Conservation (phyloP, 768 basidiomycete species). For the Paxillus rubicundulus region DNA sequence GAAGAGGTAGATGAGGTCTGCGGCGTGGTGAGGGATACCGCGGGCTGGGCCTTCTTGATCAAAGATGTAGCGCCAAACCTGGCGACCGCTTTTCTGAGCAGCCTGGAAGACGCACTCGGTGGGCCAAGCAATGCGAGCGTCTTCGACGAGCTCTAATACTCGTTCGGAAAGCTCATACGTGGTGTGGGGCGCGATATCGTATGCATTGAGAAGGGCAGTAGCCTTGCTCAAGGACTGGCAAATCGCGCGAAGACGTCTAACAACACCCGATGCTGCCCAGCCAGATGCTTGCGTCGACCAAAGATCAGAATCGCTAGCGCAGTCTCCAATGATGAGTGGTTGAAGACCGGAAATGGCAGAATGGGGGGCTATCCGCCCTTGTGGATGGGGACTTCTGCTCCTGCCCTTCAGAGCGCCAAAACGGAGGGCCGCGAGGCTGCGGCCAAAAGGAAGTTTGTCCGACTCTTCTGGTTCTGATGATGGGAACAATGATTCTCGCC, state of each 20-base stretch:
- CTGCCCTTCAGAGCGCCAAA: slow-evolving; percentile 24
- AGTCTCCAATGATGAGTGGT: slow-evolving; percentile 76
- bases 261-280: slow-evolving; percentile 62
- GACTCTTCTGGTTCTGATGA: slow-evolving; percentile 20
- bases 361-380: slow-evolving; percentile 9
- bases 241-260: slow-evolving; percentile 68
- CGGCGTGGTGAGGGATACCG: slow-evolving; percentile 64
- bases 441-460: slow-evolving; percentile 8
- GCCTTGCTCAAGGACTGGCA: slow-evolving; percentile 68
- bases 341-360: slow-evolving; percentile 39
- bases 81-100: slow-evolving; percentile 48
- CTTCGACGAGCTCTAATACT: slow-evolving; percentile 72
- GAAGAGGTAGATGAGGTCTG: slow-evolving; percentile 76
- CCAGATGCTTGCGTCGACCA: slow-evolving; percentile 59
- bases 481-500: slow-evolving; percentile 48
- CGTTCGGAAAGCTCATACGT: slow-evolving; percentile 66
- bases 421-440: slow-evolving; percentile 20
- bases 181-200: slow-evolving; percentile 65
- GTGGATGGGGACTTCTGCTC: slow-evolving; percentile 28
- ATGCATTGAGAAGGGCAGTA: slow-evolving; percentile 59
- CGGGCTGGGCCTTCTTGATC: slow-evolving; percentile 74
- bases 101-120: slow-evolving; percentile 60
- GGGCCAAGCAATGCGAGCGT: slow-evolving; percentile 75
- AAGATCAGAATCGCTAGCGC: slow-evolving; percentile 57
- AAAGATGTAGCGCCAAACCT: slow-evolving; percentile 81